Base-by-base conservation (phyloP, 139 green algal genomes). In the Haematococcus sp. region DNA sequence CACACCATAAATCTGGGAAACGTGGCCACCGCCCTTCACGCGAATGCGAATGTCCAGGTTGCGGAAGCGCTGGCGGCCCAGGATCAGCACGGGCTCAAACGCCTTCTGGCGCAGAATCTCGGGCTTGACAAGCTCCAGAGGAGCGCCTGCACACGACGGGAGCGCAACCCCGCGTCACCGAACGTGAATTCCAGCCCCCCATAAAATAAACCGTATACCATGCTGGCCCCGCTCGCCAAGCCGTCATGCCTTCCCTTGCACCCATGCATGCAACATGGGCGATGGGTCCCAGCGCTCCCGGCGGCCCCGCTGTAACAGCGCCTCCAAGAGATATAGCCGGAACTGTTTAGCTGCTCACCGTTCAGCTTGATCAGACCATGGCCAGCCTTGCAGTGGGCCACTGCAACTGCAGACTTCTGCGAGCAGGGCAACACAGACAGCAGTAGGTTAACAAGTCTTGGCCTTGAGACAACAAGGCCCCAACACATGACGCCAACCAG, bases 401-500 rank as follows among this genome's bases (percentile, higher is more conserved):
- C 94, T 20, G 95, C 95, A 43, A 98, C 95, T 28, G 95, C 91
- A 74, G 90, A 97, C 85, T 98, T 98, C 95, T 98, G 90, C 87
- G 82, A 54, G 16, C 0, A 33, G 40, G 40, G 11, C n/a, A n/a
- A n/a, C n/a, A n/a, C n/a, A 49, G 40, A 11, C 40, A 49, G 40
- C 7, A 49, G n/a, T n/a, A n/a, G n/a, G n/a, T n/a, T n/a, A n/a
- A n/a, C n/a, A n/a, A n/a, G n/a, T n/a, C n/a, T n/a, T n/a, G n/a
- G n/a, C n/a, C n/a, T n/a, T n/a, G n/a, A n/a, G n/a, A n/a, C n/a
- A n/a, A n/a, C n/a, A n/a, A n/a, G n/a, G n/a, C n/a, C n/a, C n/a
- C n/a, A n/a, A n/a, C n/a, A n/a, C n/a, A n/a, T n/a, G n/a, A n/a
- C n/a, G n/a, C n/a, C n/a, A n/a, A n/a, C n/a, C n/a, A n/a, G n/a